phyloP scores from a whole-genome alignment of 1,284 basidiomycete genomes.

The Mycena sp. region DNA sequence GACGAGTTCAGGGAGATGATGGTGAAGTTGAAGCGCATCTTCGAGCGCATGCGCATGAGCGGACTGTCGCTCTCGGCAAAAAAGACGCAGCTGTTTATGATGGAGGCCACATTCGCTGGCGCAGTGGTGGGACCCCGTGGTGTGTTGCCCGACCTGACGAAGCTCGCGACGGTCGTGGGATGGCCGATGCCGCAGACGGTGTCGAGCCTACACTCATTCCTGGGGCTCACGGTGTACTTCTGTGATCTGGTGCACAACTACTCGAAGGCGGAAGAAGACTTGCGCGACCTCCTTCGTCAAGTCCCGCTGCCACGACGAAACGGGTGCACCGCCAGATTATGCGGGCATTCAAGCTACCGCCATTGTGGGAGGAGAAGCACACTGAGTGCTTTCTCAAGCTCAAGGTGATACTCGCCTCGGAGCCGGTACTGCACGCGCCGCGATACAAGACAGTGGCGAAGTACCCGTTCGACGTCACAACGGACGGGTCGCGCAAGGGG shows the following conservation, averaged over 20 bases:
- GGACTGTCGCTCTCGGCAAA: conserved; percentile 42
- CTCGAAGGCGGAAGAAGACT: conserved; percentile 34
- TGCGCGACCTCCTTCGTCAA: conserved; percentile 36
- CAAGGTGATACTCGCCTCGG: conserved; percentile 37
- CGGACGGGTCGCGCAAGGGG: conserved; percentile 44
- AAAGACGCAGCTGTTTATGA: conserved; percentile 43
- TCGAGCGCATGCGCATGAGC: conserved; percentile 33
- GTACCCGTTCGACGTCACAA: conserved; percentile 44
- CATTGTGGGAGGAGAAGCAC: conserved; percentile 35
- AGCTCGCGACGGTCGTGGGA: conserved; percentile 44
- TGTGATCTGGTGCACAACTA: conserved; percentile 40
- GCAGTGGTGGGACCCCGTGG: conserved; percentile 25
- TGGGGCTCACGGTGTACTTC: conserved; percentile 39
- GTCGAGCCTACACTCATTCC: conserved; percentile 35
- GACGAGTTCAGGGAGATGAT: conserved; percentile 23
- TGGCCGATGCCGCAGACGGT: conserved; percentile 40
- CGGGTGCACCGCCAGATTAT: conserved; percentile 31
- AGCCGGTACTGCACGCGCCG: conserved; percentile 39
- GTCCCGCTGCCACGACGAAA: conserved; percentile 25
- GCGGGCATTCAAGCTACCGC: conserved; percentile 28
- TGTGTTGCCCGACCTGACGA: conserved; percentile 17
- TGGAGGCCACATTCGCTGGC: conserved; percentile 30
- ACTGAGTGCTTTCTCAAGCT: conserved; percentile 39
- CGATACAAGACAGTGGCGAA: conserved; percentile 34
- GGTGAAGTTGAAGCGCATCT: conserved; percentile 30